Base-by-base conservation (phyloP, 371 early-diverging fungal genomes). In the Rhizopus arrhizus region DNA sequence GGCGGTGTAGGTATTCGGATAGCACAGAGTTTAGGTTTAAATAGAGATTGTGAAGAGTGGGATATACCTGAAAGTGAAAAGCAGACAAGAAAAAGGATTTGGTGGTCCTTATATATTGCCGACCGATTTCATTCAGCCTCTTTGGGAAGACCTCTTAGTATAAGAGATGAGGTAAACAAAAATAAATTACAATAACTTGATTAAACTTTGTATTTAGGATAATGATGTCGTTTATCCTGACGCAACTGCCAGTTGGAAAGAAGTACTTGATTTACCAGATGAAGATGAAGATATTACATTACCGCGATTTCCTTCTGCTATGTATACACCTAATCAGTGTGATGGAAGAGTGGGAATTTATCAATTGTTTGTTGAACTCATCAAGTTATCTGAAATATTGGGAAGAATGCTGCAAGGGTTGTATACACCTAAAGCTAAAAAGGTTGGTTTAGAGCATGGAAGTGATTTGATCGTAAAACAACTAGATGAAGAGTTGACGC, bases 51-150 rank as follows among this genome's bases (percentile, higher is more conserved):
- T 53, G 75, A 74, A 49, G 72, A 74, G 15, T 77, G 77, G 75
- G 68, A 73, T 50, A 76, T 80, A 10, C 70, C 77, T 5, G 69
- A 77, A 28, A 59, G 62, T 31, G 81, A 80, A 57, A 75, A 77
- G n/a, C 70, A 77, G 40, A 72, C 74, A 3, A 60, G 81, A 11
- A 75, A 75, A 61, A 56, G 81, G 9, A 63, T 77, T 16, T 80
- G 77, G 75, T 80, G 81, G 81, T 62, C 72, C 0, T 45, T 77
- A 7, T 80, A 74, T 52, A 65, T 73, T 2, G 69, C 69, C 3
- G 81, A 80, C 53, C 62, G 81, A 38, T 80, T 77, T 36, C 74
- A 75, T 43, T 68, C 78, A 12, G 78, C 78, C 3, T 67, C 71
- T 1, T 35, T 78, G 31, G 81, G 81, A 5, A 68, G 78, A 34